A percentile compares a stretch with the other conserved stretches of the same genome.
Evolutionary conservation across 116 monocot genomes (phyloP).

Genomic region (Posidonia oceanica): DNA sequence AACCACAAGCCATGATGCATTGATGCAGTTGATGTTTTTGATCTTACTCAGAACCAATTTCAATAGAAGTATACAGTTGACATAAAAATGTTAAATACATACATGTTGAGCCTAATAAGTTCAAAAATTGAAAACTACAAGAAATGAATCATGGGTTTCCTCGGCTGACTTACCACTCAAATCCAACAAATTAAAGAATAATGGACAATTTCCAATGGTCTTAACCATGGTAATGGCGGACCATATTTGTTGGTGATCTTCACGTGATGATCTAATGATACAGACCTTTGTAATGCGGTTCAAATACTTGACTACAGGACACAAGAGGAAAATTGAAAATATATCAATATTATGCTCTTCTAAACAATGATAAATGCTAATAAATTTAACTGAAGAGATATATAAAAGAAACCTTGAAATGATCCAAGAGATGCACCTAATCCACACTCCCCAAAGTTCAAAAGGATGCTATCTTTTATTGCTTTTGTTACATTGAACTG

Average conservation of each 20-base stretch:
- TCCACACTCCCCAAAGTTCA: constrained; percentile 84
- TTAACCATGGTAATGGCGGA: constrained; percentile 80
- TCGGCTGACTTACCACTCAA: constrained; percentile 59
- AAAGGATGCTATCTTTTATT: constrained; percentile 74
- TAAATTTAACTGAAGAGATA: not conserved
- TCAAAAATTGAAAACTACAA: no score
- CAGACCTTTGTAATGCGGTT: constrained; percentile 67
- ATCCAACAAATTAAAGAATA: constrained; percentile 64
- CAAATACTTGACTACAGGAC: constrained; percentile 69
- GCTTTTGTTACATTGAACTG: constrained; percentile 48
- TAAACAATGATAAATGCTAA: not conserved
- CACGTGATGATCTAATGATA: constrained; percentile 58
- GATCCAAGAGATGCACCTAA: constrained; percentile 68
- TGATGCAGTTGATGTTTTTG: no score
- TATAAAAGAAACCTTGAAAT: constrained; percentile 49
- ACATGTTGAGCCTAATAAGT: no score
- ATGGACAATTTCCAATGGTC: constrained; percentile 59
- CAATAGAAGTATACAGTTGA: no score
- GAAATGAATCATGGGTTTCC: no score
- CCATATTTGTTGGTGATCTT: constrained; percentile 77
- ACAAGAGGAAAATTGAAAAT: not conserved
- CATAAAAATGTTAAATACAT: no score
- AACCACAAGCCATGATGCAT: no score
- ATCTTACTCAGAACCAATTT: no score
- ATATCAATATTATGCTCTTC: not conserved